phyloP scores from a whole-genome alignment of 225 moss, liverwort and hornwort genomes.

The Asterella californica region DNA sequence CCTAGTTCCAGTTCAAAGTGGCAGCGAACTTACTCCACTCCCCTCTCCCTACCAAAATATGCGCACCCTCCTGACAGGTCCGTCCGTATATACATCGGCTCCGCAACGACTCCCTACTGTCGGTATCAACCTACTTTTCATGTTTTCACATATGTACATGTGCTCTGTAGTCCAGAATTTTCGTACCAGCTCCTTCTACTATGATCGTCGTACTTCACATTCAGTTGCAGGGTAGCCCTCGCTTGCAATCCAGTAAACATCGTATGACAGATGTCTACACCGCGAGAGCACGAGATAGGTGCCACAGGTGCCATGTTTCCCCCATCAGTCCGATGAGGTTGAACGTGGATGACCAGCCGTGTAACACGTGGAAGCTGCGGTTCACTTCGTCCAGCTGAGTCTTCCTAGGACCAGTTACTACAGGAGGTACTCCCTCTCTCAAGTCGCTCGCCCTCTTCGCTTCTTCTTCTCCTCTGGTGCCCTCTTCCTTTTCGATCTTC shows the following conservation, averaged over 20 bases:
- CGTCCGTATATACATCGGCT: too few relatives aligned
- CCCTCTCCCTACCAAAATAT: too few relatives aligned
- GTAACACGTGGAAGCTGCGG: constrained; percentile 46
- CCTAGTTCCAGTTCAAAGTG: too few relatives aligned
- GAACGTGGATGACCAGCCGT: constrained; percentile 56
- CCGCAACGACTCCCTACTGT: neutral
- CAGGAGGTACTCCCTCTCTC: constrained; percentile 22
- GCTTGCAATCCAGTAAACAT: too few relatives aligned
- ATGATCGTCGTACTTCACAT: too few relatives aligned
- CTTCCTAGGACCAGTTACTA: constrained; percentile 26
- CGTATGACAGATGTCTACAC: constrained; percentile 13
- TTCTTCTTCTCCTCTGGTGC: constrained; percentile 44
- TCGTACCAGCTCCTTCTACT: too few relatives aligned
- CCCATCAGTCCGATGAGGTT: constrained; percentile 72
- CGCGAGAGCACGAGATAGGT: constrained; percentile 59
- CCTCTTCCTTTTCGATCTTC: constrained; percentile 86
- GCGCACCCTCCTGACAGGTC: too few relatives aligned
- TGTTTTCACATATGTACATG: neutral
- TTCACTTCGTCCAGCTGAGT: constrained; percentile 37
- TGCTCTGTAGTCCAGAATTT: neutral
- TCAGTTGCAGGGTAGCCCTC: too few relatives aligned
- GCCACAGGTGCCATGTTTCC: constrained; percentile 71
- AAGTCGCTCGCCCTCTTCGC: constrained; percentile 21
- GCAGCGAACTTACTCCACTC: too few relatives aligned
- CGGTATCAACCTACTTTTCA: neutral